These are phyloP conservation scores for Datura wrightii DNA, from an alignment of 257 asterid species.

Conservation along the genomic window DNA sequence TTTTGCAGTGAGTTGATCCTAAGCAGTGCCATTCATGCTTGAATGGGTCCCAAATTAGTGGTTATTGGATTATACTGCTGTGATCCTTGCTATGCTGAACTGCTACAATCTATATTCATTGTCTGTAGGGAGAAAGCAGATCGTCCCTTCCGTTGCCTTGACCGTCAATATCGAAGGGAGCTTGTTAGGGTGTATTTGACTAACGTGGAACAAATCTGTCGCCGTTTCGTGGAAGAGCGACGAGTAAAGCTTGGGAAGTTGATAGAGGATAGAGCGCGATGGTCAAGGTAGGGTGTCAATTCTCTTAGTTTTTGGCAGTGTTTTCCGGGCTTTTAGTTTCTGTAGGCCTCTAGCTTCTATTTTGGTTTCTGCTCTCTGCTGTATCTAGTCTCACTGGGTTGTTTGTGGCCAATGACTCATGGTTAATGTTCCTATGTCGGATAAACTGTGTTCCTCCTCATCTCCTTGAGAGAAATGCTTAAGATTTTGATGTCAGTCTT, in stretches of 20 bases:
- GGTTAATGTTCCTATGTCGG: conserved; percentile 1
- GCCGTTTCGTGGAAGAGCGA: conserved; percentile 44
- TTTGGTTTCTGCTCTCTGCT: conserved; percentile 15
- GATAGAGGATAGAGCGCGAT: conserved; percentile 49
- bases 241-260: conserved; percentile 44
- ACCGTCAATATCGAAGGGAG: conserved; percentile 73
- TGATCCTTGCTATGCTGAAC: conserved; percentile 19
- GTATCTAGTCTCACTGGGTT: conserved; percentile 10
- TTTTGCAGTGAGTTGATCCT: background rate
- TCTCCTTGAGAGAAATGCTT: conserved; percentile 25
- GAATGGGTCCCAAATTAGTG: conserved; percentile 17
- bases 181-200: conserved; percentile 60
- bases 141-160: conserved; percentile 79
- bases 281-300: conserved; percentile 43
- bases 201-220: conserved; percentile 47
- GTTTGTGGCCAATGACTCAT: background rate
- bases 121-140: conserved; percentile 73
- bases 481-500: background rate
- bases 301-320: background rate
- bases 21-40: conserved; percentile 11
- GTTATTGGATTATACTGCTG: conserved; percentile 12
- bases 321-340: background rate
- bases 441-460: background rate
- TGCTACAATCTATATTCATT: background rate
- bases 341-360: background rate